phyloP scores from a whole-genome alignment of 1,284 basidiomycete genomes.

The Amylostereum chailletii region DNA sequence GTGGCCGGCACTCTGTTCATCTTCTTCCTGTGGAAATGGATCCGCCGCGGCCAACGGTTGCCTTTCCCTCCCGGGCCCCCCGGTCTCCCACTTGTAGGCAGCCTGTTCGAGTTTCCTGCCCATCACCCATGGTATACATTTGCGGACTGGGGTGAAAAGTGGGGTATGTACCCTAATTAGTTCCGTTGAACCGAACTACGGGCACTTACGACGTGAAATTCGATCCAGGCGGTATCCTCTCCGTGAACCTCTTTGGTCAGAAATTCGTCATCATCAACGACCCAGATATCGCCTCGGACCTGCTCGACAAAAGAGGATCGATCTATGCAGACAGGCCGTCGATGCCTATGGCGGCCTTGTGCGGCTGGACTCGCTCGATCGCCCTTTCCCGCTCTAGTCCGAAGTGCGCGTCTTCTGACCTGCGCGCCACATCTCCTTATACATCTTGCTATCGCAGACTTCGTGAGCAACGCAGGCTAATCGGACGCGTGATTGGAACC shows the following conservation, averaged over 20 bases:
- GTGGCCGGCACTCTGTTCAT: not conserved
- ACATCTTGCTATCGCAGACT: not conserved
- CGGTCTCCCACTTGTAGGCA: conserved; percentile 9
- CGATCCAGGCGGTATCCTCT: conserved; percentile 8
- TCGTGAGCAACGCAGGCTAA: conserved; percentile 2
- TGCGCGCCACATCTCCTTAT: not conserved
- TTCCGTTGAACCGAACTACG: too few relatives aligned
- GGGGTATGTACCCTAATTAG: too few relatives aligned
- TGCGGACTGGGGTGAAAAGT: too few relatives aligned
- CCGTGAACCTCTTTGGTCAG: not conserved
- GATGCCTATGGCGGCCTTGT: not conserved
- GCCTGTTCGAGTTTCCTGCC: conserved; percentile 9
- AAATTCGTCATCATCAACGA: not conserved
- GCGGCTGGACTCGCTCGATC: not conserved
- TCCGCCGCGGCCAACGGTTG: not conserved
- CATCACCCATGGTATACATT: conserved; percentile 1
- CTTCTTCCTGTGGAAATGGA: not conserved
- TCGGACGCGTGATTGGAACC: conserved; percentile 3
- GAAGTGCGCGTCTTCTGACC: not conserved
- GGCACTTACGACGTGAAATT: not conserved
- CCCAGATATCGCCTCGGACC: not conserved
- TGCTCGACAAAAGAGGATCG: not conserved
- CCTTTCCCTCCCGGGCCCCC: conserved; percentile 11
- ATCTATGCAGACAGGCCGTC: not conserved
- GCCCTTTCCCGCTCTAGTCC: not conserved